Conservation (phyloP, 2,329 filamentous ascomycete genomes). For the Neofusicoccum ribis region DNA sequence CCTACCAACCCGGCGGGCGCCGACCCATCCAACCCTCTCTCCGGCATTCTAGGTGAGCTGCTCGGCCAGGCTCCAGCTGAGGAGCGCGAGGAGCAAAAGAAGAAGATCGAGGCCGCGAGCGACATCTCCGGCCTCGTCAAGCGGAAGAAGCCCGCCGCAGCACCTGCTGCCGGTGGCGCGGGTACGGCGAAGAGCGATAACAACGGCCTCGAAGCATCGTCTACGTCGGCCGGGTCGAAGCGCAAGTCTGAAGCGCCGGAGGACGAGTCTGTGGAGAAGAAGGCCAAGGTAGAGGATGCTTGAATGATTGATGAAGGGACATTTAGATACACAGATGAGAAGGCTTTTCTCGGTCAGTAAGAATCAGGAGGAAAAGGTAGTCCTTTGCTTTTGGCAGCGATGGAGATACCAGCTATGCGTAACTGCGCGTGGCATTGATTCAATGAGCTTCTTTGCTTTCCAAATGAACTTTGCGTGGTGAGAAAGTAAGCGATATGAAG, state of each 20-base stretch:
- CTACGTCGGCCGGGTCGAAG: conserved; percentile 1
- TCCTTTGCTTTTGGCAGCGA: neutral
- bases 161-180: conserved; percentile 16
- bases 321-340: neutral
- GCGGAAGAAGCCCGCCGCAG: conserved; percentile 52
- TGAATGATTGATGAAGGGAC: neutral
- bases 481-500: too few relatives aligned
- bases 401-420: conserved; percentile 2
- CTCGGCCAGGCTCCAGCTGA: conserved; percentile 63
- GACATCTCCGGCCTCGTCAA: conserved; percentile 74
- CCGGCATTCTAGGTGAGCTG: conserved; percentile 64
- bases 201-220: neutral
- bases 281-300: conserved; percentile 16
- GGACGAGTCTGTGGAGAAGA: conserved; percentile 21
- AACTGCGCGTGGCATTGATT: neutral
- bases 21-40: conserved; percentile 47
- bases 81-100: conserved; percentile 65
- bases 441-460: too few relatives aligned
- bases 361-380: neutral
- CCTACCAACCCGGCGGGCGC: conserved; percentile 53
- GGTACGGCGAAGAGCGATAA: conserved; percentile 15
- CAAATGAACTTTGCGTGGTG: too few relatives aligned
- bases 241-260: conserved; percentile 20
- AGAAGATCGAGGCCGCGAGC: conserved; percentile 72
- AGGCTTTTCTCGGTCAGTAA: neutral